Percentiles rank a stretch among this genome's conserved stretches.
These are phyloP conservation scores for Spathaspora hagerdaliae DNA, from an alignment of 805 yeast species.

Conservation along the genomic window DNA sequence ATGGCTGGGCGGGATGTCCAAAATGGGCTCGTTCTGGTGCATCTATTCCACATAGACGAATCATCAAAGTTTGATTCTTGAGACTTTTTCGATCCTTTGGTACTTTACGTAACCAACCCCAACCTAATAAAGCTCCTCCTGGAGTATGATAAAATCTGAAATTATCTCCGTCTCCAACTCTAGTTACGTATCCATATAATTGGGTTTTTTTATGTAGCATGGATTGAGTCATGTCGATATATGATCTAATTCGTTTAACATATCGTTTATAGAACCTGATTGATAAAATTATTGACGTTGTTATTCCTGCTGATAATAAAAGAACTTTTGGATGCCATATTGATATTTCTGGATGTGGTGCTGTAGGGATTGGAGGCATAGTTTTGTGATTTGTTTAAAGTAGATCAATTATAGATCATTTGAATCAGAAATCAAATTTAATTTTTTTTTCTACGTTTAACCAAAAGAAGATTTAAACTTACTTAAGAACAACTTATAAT, in stretches of 20 bases:
- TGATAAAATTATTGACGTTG: conserved; percentile 23
- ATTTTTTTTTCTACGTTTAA: too few species aligned
- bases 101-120: conserved; percentile 82
- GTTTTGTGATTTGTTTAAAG: conserved; percentile 35
- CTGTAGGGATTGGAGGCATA: conserved; percentile 3
- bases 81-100: conserved; percentile 51
- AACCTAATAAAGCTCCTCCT: conserved; percentile 82
- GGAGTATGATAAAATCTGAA: conserved; percentile 92
- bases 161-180: conserved; percentile 96
- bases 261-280: conserved; percentile 30
- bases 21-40: conserved; percentile 96
- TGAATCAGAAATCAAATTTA: too few species aligned
- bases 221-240: conserved; percentile 35
- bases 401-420: conserved; percentile 40
- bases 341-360: conserved; percentile 12
- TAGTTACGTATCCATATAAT: conserved; percentile 67
- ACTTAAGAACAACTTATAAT: too few species aligned
- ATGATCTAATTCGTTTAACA: conserved; percentile 28
- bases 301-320: conserved; percentile 32
- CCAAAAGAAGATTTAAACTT: too few species aligned
- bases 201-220: conserved; percentile 24
- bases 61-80: conserved; percentile 67
- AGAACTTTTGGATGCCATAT: conserved; percentile 37
- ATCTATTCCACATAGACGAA: conserved; percentile 88
- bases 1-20: conserved; percentile 90